Conservation (phyloP, 345 rosid genomes). For the Punica granatum region DNA sequence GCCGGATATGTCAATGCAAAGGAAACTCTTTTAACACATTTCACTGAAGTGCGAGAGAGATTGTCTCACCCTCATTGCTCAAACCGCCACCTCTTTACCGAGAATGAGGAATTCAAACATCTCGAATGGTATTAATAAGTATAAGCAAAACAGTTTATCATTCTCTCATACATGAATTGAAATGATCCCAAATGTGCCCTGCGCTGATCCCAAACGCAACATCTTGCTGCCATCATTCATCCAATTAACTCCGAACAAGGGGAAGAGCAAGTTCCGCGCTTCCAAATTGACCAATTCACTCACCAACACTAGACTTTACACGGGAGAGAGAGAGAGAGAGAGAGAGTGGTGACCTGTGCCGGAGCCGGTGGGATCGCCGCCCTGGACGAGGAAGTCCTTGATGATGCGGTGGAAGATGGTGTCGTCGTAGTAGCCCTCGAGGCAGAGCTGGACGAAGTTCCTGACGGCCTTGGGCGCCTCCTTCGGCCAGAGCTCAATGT, state of each 20-base stretch:
- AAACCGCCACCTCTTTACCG: neutral
- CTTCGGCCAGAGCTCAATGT: conserved; percentile 94
- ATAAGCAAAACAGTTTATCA: neutral
- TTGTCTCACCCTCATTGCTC: neutral
- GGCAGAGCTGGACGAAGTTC: conserved; percentile 89
- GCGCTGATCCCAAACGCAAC: neutral
- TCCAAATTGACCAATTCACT: neutral
- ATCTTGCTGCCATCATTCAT: neutral
- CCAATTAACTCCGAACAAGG: neutral
- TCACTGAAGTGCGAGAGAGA: neutral
- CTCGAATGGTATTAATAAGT: neutral
- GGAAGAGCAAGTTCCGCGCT: neutral
- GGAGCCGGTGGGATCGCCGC: conserved; percentile 85
- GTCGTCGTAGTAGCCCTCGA: conserved; percentile 78
- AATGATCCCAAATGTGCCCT: neutral
- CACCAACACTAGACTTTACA: neutral
- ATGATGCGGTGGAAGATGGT: conserved; percentile 92
- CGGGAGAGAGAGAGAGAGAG: neutral
- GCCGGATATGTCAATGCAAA: no score
- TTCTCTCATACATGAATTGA: neutral
- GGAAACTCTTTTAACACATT: no score
- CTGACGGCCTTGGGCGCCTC: conserved; percentile 92
- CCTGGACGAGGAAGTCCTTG: conserved; percentile 79
- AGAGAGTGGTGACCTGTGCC: conserved; percentile 52
- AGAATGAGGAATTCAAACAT: neutral